These are phyloP conservation scores for Phytophthora boehmeriae DNA, from an alignment of 352 stramenopile genomes.

Conservation along the genomic window DNA sequence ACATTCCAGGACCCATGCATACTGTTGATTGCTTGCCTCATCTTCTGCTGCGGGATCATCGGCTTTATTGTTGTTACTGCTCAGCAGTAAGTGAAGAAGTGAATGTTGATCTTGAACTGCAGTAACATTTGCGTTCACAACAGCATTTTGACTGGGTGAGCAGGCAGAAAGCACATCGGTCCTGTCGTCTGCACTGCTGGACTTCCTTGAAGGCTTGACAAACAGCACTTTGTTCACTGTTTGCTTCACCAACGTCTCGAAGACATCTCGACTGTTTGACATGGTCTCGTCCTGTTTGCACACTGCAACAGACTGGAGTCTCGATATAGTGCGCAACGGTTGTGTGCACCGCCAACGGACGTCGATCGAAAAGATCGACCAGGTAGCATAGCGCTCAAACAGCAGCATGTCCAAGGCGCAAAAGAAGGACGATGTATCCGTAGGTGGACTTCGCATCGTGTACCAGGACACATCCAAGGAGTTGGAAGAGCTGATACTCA, in stretches of 20 bases:
- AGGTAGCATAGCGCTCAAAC: neutral
- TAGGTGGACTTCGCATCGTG: conserved; percentile 70
- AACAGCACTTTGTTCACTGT: conserved; percentile 60
- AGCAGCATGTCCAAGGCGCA: conserved; percentile 67
- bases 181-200: neutral
- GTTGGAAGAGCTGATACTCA: conserved; percentile 72
- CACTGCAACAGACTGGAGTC: neutral
- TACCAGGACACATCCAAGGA: conserved; percentile 76
- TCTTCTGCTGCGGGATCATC: conserved; percentile 11
- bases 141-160: neutral
- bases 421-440: conserved; percentile 82
- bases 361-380: conserved; percentile 16
- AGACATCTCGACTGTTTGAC: conserved; percentile 16
- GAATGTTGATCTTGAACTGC: neutral
- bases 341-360: neutral
- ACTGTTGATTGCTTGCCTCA: conserved; percentile 9
- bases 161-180: neutral
- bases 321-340: conserved; percentile 24
- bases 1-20: conserved; percentile 36
- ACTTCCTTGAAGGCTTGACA: conserved; percentile 2
- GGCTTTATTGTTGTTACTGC: neutral
- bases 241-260: conserved; percentile 48
- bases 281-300: conserved; percentile 1
- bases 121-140: neutral
- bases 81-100: conserved; percentile 14